Base-by-base conservation (phyloP, 2,329 filamentous ascomycete species). In the Hypoxylon sp. region DNA sequence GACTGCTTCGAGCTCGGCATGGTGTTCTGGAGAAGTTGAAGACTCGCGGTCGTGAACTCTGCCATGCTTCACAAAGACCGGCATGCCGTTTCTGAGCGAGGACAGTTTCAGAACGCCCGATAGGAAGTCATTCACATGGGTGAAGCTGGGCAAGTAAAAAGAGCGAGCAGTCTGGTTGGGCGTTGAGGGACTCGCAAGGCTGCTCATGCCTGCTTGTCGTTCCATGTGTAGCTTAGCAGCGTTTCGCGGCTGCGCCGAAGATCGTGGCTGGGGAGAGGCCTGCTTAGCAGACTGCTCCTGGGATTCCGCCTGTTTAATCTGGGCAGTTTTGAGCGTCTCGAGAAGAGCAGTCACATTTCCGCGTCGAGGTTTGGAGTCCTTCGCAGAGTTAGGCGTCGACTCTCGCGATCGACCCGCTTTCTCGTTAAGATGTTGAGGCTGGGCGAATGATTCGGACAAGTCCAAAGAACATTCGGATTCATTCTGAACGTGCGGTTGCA, bases 111-210 rank as follows among this genome's bases (percentile, higher is more conserved):
- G 77, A 15, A 79, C 81, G 4, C 83, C 83, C 1, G 83, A 82
- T 5, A 84, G 78, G 60, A 84, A 83, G 66, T 85, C 82, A 35
- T 81, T 80, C n/a, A 85, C 77, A 57, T 84, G 78, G 2, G 79
- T 79, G 15, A 84, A 77, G 46, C 81, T 78, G 2, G 82, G 82
- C 67, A 85, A 72, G 68, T 83, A 79, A 66, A 84, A 84, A 2
- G 82, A 84, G 8, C 79, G 79, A 9, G 69, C 76, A 18, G 81
- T 81, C 18, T 78, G 76, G 60, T 76, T 72, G 15, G 55, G 43
- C 69, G 60, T 77, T 69, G 40, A 73, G 66, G 31, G 67, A 62
- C 55, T 63, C 27, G 57, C 58, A 23, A 58, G 41, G 20, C 56
- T 55, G 35, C 55, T 52, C 3, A 53, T 27, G 13, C 48, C 63